Evolutionary conservation across 1,139 yeast species (phyloP), one percentile per base, ranked within the genome.

Genomic region (Suhomyces anneliseae): DNA sequence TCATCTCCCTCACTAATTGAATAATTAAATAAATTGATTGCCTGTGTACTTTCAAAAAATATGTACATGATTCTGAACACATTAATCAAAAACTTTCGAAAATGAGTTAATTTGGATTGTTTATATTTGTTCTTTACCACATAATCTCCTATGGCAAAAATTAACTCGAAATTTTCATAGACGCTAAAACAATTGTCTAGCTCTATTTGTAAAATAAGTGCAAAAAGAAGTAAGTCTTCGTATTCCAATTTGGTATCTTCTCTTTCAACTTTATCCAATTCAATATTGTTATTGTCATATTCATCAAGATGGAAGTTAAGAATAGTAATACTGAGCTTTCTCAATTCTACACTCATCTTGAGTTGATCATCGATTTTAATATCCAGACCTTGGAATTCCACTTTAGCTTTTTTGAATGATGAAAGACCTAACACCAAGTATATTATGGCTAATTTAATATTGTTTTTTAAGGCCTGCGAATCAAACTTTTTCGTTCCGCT

Each of bases 251-350:
- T 10, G 10, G 24, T 19, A 11, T 40, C 42, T 3, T 45, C 51
- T 7, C 36, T 33, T 6, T 31, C 37, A 9, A 57, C 46, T 14
- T 60, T 58, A 42, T 66, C 66, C 40, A 66, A 65, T 31, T 61
- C 63, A 8, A 52, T 52, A 14, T 61, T 56, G 47, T 68, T 62
- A 38, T 59, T 66, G 49, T 73, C 79, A 47, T 70, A 73, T 47
- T 72, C 75, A 56, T 74, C 79, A 41, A 74, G 57, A 55, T 74
- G 79, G 45, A 59, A 62, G 52, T 72, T 72, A n/a, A 74, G 54
- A 15, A 72, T 60, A 35, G 60, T 64, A 8, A 72, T 64, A 34
- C 69, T 67, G 27, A 70, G 54, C 50, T 74, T 75, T n/a, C 80
- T 54, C 10, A 72, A 55, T 46, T 69, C 69, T 5, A 74, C 69